Base-by-base conservation (phyloP, 2,329 filamentous ascomycete genomes). In the Bipolaris oryzae region DNA sequence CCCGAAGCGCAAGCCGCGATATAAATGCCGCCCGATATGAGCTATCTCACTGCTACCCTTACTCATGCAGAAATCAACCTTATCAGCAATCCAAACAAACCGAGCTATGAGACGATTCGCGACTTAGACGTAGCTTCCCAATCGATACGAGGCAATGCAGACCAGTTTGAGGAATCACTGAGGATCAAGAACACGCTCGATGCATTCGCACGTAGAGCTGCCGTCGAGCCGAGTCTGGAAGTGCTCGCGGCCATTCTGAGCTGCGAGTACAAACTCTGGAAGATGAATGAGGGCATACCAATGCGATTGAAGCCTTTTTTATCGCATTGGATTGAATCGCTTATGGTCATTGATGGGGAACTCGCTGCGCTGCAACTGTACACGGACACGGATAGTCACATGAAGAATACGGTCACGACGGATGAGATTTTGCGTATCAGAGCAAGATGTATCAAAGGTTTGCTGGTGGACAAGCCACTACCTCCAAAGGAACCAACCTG, bases 241-340 rank as follows among this genome's bases (percentile, higher is more conserved):
- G 47, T 52, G 16, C 64, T 76, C 35, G 65, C 72, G 3, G 58
- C 69, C 7, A 55, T 76, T 15, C 50, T 76, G 11, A 73, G 74
- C 41, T 72, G 71, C 70, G 75, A 77, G 58, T 74, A 73, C 53
- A 64, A 64, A 25, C 69, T 78, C 18, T 77, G 69, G 67, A 53
- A 53, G 13, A 50, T 74, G 57, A 72, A 74, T 38, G 58, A 67
- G 33, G 45, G 51, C 3, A 75, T 66, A 2, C 64, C 69, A 15
- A 62, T 78, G 6, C 60, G 66, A 28, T 55, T 69, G 42, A 77
- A 78, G 38, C 76, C 76, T 1, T 78, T 76, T 56, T 64, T 79
- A 18, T 67, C 70, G 4, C 75, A 78, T 47, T 79, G 76, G 76
- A 71, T 78, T 38, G 74, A 77, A 59, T 67, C 71, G 1, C 52